Base-by-base conservation (phyloP, 768 basidiomycete genomes). In the Cyclocybe aegerita region DNA sequence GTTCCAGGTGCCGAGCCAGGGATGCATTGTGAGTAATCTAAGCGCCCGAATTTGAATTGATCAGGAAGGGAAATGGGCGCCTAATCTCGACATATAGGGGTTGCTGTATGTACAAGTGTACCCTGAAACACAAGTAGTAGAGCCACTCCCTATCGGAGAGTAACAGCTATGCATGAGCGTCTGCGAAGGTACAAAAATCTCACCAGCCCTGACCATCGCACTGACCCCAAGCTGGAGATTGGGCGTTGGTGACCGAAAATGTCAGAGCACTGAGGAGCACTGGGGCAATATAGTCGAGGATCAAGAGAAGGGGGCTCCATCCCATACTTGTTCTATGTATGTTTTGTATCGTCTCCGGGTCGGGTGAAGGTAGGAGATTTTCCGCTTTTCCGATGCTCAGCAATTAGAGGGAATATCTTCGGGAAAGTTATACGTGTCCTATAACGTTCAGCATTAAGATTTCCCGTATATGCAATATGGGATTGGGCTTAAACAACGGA, bases 1-100 rank as follows among this genome's bases (percentile, higher is more conserved):
- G 59, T 53, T 11, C 35, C 46, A 4, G 68, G 47, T 15, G 62
- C 63, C 11, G 63, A 54, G 17, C 70, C 74, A 8, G 79, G 79
- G 16, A 78, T 57, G 55, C 81, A 81, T 62, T 81, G 80, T 2
- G 78, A 81, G 57, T 81, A 79, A 56, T 76, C 79, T 81, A 57
- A 9, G 16, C 9, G 11, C 17, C 36, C 2, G 7, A 31, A n/a
- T 39, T 36, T 4, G 12, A 39, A 36, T 46, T n/a, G 31, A 36
- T 36, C 12, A 29, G 9, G 12, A 10, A 36, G 5, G 43, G 1
- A 46, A 23, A 8, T 35, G 32, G 15, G 46, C 11, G 31, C 30
- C 14, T n/a, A 17, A 15, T 33, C 7, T 1, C 36, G 15, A 50
- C 64, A 40, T 57, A 75, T 74, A 78, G 47, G 67, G 59, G 51